These are phyloP conservation scores for Chrysosporium keratinophilum DNA, from an alignment of 2,329 filamentous ascomycete species.

Conservation along the genomic window DNA sequence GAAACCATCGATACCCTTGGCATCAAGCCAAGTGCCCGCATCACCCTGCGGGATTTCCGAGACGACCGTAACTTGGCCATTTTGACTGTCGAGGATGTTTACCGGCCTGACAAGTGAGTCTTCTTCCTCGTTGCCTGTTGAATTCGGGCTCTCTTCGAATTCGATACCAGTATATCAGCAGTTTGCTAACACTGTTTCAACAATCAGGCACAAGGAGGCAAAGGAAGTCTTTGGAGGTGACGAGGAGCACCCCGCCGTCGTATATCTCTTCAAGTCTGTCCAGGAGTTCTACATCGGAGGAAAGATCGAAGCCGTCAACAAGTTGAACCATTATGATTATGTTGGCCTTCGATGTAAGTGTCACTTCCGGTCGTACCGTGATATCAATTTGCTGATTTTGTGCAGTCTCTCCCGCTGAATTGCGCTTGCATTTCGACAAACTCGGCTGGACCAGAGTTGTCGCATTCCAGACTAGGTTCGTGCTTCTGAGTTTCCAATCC, in stretches of 20 bases:
- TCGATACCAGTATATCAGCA: not conserved
- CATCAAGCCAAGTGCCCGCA: conserved; percentile 67
- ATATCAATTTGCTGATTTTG: not conserved
- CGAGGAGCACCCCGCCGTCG: conserved; percentile 81
- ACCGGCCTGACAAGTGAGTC: conserved; percentile 83
- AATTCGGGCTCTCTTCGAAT: not conserved
- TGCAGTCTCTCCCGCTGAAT: conserved; percentile 79
- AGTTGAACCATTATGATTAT: conserved; percentile 97
- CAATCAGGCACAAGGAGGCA: conserved; percentile 66
- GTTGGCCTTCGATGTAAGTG: conserved; percentile 79
- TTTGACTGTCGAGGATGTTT: conserved; percentile 88
- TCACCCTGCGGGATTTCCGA: conserved; percentile 87
- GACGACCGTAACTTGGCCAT: conserved; percentile 96
- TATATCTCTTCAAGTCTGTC: conserved; percentile 71
- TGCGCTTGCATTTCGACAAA: conserved; percentile 97
- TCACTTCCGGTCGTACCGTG: not conserved
- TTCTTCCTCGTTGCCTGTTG: not conserved
- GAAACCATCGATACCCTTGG: conserved; percentile 62
- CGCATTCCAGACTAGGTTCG: conserved; percentile 77
- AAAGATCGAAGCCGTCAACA: conserved; percentile 90
- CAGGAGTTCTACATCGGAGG: conserved; percentile 89
- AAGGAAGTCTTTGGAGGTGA: conserved; percentile 90
- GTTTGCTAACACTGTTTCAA: not conserved
- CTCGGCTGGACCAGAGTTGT: conserved; percentile 96
- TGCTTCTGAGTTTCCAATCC: not conserved